A percentile compares a stretch with the other conserved stretches of the same genome.
Evolutionary conservation across 495 filamentous ascomycete genomes (phyloP).

Genomic region (Trichoderma erinaceum): DNA sequence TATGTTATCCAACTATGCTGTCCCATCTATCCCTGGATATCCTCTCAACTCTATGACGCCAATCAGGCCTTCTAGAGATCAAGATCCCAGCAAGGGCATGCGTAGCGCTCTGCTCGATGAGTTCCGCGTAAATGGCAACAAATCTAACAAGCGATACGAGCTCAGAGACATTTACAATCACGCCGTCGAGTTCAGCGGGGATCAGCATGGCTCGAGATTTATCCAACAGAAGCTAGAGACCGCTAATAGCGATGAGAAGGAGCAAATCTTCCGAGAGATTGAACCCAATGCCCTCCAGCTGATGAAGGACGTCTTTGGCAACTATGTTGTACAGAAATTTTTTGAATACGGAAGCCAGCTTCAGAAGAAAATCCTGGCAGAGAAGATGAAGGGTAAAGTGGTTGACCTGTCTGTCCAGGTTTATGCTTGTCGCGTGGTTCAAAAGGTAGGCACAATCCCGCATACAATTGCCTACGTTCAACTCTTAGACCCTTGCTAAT

Average conservation of each 20-base stretch:
- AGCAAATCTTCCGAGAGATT: constrained; percentile 86
- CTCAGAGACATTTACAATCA: constrained; percentile 88
- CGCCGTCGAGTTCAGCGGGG: constrained; percentile 90
- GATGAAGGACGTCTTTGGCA: constrained; percentile 96
- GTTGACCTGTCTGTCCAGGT: constrained; percentile 75
- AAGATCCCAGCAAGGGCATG: constrained; percentile 57
- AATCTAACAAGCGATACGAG: constrained; percentile 74
- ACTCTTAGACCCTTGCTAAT: constrained; percentile 10
- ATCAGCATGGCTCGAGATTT: constrained; percentile 92
- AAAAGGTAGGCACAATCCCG: constrained; percentile 56
- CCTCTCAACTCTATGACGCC: background rate
- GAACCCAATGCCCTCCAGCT: constrained; percentile 74
- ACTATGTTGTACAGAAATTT: constrained; percentile 97
- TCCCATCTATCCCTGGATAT: background rate
- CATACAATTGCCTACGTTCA: background rate
- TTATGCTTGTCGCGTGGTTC: constrained; percentile 94
- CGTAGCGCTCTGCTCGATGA: constrained; percentile 73
- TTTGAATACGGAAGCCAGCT: constrained; percentile 94
- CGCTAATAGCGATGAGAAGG: constrained; percentile 95
- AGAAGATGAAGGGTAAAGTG: constrained; percentile 80
- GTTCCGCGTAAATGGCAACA: constrained; percentile 62
- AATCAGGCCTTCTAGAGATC: constrained; percentile 45
- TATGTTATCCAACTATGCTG: background rate
- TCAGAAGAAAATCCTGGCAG: constrained; percentile 82
- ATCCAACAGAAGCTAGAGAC: constrained; percentile 93